phyloP scores from a whole-genome alignment of 2,329 filamentous ascomycete species.

The Teratosphaeria nubilosa region DNA sequence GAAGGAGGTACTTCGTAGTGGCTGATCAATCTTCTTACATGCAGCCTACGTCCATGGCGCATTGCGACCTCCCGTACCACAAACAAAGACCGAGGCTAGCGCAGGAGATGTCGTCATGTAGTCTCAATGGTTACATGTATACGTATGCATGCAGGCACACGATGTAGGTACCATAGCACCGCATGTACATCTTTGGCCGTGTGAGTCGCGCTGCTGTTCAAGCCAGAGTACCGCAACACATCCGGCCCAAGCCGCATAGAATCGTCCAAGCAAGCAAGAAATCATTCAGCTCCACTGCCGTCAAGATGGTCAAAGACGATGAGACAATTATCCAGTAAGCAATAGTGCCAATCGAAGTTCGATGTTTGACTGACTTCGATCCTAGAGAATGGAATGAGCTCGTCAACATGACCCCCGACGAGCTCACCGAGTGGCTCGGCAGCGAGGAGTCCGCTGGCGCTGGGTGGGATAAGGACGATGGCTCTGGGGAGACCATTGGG shows the following conservation, averaged over 20 bases:
- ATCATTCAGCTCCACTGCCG: background rate
- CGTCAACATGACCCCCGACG: conserved; percentile 54
- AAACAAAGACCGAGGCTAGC: background rate
- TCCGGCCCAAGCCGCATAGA: background rate
- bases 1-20: background rate
- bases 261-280: background rate
- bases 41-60: background rate
- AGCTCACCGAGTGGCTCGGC: conserved; percentile 53
- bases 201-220: background rate
- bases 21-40: background rate
- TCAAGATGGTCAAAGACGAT: conserved; percentile 43
- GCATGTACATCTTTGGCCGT: background rate
- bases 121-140: background rate
- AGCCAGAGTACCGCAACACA: background rate
- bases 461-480: conserved; percentile 51
- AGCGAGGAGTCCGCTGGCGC: conserved; percentile 47
- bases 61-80: background rate
- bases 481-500: conserved; percentile 51
- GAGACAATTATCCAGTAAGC: conserved; percentile 40
- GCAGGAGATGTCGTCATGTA: background rate
- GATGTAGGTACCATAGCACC: background rate
- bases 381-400: conserved; percentile 53
- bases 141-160: background rate
- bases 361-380: conserved; percentile 1
- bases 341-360: background rate